Evolutionary conservation across 257 asterid species (phyloP), one percentile per base, ranked within the genome.

Genomic region (Nicotiana tomentosiformis): DNA sequence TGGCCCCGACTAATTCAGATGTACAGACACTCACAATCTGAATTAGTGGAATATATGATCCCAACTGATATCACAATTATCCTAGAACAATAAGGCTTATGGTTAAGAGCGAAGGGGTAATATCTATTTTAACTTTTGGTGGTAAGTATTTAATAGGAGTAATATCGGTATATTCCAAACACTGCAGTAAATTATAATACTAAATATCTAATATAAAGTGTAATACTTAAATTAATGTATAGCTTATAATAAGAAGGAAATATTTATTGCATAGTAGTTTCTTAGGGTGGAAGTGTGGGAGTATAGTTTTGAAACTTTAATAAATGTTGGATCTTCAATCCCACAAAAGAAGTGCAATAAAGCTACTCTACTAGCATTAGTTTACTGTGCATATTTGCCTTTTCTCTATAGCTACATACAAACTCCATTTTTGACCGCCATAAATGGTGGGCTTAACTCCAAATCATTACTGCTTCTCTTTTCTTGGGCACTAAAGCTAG

Each of bases 381-480:
- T 89, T 23, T 66, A 86, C 85, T 83, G 82, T 66, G 66, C 77
- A 55, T 58, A 76, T 76, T 33, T 60, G 66, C 56, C 84, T 12
- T 72, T 87, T 82, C 65, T 84, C 68, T 85, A 49, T 81, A 43
- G 49, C 62, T 55, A 77, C 46, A 68, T 85, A 16, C 32, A 49
- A 58, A 86, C 93, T 88, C 87, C 82, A 81, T 61, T 88, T 89
- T 89, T 89, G 90, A 86, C 89, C 89, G 89, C 93, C 91, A 87
- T 90, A 86, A 84, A 82, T 85, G 78, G 88, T 84, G 89, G 90
- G 90, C 88, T 87, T 74, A 81, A 66, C 84, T 79, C 84, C 49
- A 77, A 84, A 87, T 91, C 93, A 92, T 91, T 90, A 84, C 89
- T 87, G 89, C 90, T 83, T 85, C 92, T 84, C 79, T 95, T 88